Evolutionary conservation across 2,329 filamentous ascomycete species (phyloP).

Genomic region (Achaetomium macrosporum): DNA sequence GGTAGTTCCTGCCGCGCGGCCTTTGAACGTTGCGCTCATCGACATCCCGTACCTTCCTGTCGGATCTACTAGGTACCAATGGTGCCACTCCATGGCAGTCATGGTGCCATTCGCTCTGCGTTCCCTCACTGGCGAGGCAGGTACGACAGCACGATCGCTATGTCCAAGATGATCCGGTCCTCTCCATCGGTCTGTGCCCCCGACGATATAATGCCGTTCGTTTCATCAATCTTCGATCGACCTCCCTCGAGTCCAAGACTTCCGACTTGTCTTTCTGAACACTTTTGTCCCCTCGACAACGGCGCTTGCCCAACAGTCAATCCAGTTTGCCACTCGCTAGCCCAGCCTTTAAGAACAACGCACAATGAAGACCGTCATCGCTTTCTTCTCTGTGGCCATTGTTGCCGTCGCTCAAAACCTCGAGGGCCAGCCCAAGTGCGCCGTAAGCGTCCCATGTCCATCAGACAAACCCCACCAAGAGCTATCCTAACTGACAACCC

Average conservation of each 20-base stretch:
- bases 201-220: too few relatives aligned
- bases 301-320: neutral
- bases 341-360: neutral
- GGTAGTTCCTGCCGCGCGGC: too few relatives aligned
- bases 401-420: conserved; percentile 32
- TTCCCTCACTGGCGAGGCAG: neutral
- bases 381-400: conserved; percentile 24
- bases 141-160: neutral
- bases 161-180: too few relatives aligned
- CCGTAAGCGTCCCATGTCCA: conserved; percentile 27
- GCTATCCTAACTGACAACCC: neutral
- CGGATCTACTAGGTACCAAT: too few relatives aligned
- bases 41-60: too few relatives aligned
- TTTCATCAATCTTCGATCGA: too few relatives aligned
- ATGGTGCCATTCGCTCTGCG: neutral
- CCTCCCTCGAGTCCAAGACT: too few relatives aligned
- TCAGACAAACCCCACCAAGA: neutral
- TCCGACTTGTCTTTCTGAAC: too few relatives aligned
- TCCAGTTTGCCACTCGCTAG: neutral
- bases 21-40: too few relatives aligned
- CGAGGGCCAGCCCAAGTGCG: conserved; percentile 32
- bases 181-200: too few relatives aligned
- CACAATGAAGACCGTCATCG: conserved; percentile 28
- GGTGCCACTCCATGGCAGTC: too few relatives aligned
- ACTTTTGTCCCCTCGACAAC: neutral